A percentile compares a stretch with the other conserved stretches of the same genome.
Conservation (phyloP, 352 stramenopile genomes). For the Albugo candida region DNA sequence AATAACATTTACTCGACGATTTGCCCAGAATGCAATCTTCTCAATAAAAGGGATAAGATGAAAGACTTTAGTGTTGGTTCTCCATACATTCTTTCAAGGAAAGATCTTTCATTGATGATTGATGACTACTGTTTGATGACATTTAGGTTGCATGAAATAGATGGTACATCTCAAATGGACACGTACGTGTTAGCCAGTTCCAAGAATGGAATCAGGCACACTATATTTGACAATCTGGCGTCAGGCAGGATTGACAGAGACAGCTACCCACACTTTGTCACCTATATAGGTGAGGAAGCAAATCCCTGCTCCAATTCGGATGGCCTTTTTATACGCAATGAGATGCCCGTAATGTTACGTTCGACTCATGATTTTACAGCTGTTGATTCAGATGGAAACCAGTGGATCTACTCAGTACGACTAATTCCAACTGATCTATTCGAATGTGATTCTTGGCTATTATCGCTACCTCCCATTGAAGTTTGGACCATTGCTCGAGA, state of each 20-base stretch:
- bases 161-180: constrained; percentile 17
- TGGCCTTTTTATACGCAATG: constrained; percentile 19
- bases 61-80: constrained; percentile 36
- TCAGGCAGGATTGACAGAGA: constrained; percentile 21
- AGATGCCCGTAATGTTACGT: constrained; percentile 25
- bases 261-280: constrained; percentile 40
- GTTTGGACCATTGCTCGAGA: constrained; percentile 44
- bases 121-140: constrained; percentile 57
- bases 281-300: constrained; percentile 16
- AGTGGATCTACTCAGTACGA: constrained; percentile 46
- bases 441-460: constrained; percentile 53
- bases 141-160: constrained; percentile 14
- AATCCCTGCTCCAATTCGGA: constrained; percentile 36
- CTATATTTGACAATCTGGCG: constrained; percentile 54
- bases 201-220: constrained; percentile 52
- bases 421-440: constrained; percentile 55
- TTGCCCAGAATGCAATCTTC: constrained; percentile 27
- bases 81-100: constrained; percentile 33
- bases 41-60: constrained; percentile 17
- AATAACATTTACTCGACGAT: constrained; percentile 13
- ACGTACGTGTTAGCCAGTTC: constrained; percentile 32
- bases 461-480: constrained; percentile 27
- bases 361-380: constrained; percentile 21
- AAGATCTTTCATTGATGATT: constrained; percentile 25
- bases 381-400: constrained; percentile 19